Evolutionary conservation across 306 rosid genomes (phyloP).

Genomic region (Cucurbita pepo): DNA sequence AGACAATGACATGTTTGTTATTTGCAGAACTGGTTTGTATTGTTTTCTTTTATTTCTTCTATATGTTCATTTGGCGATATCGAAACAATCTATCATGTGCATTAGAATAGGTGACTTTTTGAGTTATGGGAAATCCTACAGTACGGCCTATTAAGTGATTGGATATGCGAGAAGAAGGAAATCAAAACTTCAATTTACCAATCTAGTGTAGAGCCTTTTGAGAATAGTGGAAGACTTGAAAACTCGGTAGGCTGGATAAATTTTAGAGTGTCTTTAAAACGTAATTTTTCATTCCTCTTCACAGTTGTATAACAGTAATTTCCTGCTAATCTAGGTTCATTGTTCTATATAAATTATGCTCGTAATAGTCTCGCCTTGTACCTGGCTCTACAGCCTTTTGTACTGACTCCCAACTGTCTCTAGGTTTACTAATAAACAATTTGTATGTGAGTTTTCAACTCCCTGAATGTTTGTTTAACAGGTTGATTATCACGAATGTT

Average conservation of each 20-base stretch:
- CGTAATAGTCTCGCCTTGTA: not conserved
- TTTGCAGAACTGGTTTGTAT: not conserved
- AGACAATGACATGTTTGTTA: not conserved
- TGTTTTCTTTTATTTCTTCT: not conserved
- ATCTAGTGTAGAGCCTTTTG: not conserved
- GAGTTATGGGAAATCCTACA: not conserved
- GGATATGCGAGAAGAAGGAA: not conserved
- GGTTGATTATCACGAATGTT: constrained; percentile 99
- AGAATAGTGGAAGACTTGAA: not conserved
- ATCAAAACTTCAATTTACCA: not conserved
- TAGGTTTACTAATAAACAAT: constrained; percentile 1
- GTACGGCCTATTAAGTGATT: not conserved
- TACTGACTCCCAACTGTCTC: not conserved
- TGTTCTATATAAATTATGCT: not conserved
- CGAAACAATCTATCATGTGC: not conserved
- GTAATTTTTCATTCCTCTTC: not conserved
- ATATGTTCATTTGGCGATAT: not conserved
- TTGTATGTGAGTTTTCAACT: constrained; percentile 12
- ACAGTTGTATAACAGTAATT: not conserved
- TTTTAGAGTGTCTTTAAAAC: not conserved
- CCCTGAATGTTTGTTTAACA: constrained; percentile 81
- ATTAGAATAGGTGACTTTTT: not conserved
- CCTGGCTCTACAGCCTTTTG: not conserved
- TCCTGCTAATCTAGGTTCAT: not conserved
- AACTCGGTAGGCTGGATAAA: not conserved